phyloP scores from a whole-genome alignment of 352 stramenopile genomes.

The Heterotrichella gracilis region DNA sequence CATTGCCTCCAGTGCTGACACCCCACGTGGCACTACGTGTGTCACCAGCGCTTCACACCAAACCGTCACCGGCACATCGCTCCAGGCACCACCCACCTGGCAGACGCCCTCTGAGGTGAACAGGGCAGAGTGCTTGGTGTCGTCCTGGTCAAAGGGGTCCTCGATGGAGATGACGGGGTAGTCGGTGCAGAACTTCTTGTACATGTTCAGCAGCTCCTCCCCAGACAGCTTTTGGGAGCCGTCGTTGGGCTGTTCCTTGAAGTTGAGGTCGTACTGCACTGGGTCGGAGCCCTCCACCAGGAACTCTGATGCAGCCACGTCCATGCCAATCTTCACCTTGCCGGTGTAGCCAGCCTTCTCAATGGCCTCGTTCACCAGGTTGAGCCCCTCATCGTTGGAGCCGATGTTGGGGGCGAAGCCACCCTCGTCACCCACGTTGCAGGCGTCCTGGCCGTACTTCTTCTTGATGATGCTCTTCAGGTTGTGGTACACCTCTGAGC shows the following conservation, averaged over 20 bases:
- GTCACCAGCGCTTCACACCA: no score
- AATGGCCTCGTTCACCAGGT: conserved; percentile 86
- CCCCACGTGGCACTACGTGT: no score
- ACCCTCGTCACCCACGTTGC: conserved; percentile 90
- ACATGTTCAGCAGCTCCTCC: conserved; percentile 69
- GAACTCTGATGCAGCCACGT: conserved; percentile 91
- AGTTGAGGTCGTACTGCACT: conserved; percentile 92
- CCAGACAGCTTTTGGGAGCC: conserved; percentile 42
- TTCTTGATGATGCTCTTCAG: conserved; percentile 93
- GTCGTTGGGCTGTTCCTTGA: conserved; percentile 60
- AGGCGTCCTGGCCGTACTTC: conserved; percentile 84
- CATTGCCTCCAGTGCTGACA: no score
- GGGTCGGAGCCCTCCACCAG: conserved; percentile 51
- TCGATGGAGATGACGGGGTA: conserved; percentile 93
- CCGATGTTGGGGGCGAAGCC: conserved; percentile 86
- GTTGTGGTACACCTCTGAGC: conserved; percentile 90
- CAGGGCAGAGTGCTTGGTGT: no score
- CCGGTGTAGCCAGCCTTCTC: conserved; percentile 63
- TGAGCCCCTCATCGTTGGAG: conserved; percentile 66
- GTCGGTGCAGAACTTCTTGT: conserved; percentile 54
- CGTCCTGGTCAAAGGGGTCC: conserved; percentile 91
- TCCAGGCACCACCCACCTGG: no score
- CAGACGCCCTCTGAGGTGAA: no score
- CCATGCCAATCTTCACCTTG: conserved; percentile 74
- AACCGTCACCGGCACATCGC: no score